Conservation (phyloP, 1,139 yeast genomes). For the Yamadazyma sp. region DNA sequence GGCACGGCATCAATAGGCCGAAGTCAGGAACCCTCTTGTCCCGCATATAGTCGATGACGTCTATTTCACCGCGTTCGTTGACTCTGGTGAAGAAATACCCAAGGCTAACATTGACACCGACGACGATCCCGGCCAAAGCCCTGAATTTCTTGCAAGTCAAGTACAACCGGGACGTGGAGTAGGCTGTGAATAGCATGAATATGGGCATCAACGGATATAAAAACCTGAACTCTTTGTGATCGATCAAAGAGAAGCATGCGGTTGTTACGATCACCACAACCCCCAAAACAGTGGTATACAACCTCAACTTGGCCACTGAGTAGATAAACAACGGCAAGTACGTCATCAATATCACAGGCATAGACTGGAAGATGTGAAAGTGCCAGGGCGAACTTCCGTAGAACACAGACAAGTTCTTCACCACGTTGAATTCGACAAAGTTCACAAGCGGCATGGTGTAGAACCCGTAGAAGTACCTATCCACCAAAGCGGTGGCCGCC, state of each 20-base stretch:
- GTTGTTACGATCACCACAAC: conserved; percentile 42
- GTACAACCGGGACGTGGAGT: conserved; percentile 11
- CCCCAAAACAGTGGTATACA: conserved; percentile 18
- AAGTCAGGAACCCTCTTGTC: conserved; percentile 38
- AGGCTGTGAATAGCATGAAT: conserved; percentile 34
- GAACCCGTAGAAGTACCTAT: conserved; percentile 59
- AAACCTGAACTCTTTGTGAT: conserved; percentile 90
- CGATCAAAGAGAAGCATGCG: conserved; percentile 57
- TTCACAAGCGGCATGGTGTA: conserved; percentile 64
- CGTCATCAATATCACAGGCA: conserved; percentile 72
- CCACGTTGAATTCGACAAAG: conserved; percentile 74
- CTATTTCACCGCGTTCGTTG: conserved; percentile 86
- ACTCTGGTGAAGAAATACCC: conserved; percentile 56
- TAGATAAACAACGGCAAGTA: conserved; percentile 56
- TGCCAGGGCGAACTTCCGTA: conserved; percentile 88
- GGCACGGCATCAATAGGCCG: conserved; percentile 92
- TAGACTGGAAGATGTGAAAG: conserved; percentile 78
- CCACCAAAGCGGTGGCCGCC: conserved; percentile 34
- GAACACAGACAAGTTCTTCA: conserved; percentile 71
- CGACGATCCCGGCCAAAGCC: conserved; percentile 13
- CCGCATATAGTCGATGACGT: conserved; percentile 57
- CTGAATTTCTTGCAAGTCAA: conserved; percentile 7
- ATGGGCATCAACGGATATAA: conserved; percentile 86
- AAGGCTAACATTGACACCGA: conserved; percentile 43
- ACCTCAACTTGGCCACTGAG: conserved; percentile 14